A percentile compares a stretch with the other conserved stretches of the same genome.
phyloP scores from a whole-genome alignment of 495 filamentous ascomycete species.

The Neurospora hispaniola region DNA sequence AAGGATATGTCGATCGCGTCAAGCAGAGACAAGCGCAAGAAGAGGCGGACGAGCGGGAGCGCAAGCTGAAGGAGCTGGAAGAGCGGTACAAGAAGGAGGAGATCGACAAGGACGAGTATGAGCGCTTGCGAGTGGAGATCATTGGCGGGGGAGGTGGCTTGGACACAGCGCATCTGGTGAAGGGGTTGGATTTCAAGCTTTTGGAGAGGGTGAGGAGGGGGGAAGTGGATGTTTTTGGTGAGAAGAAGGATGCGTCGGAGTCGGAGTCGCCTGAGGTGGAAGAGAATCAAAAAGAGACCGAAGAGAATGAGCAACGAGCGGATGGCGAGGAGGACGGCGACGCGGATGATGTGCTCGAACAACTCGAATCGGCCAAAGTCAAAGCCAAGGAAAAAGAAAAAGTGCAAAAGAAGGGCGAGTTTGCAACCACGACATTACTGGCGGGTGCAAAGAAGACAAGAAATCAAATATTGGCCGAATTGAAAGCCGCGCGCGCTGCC shows the following conservation, averaged over 20 bases:
- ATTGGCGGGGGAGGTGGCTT: conserved; percentile 62
- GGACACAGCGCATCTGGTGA: conserved; percentile 71
- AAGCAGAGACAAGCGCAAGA: conserved; percentile 37
- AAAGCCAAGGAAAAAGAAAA: conserved; percentile 45
- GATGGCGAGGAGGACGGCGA: conserved; percentile 27
- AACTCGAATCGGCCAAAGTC: conserved; percentile 54
- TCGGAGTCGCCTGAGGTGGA: conserved; percentile 9
- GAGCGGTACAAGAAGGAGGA: conserved; percentile 73
- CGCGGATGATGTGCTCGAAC: conserved; percentile 70
- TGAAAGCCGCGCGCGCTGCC: conserved; percentile 63
- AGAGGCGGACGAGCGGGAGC: conserved; percentile 52
- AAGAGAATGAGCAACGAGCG: conserved; percentile 17
- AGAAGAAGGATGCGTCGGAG: conserved; percentile 7
- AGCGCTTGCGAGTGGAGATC: conserved; percentile 60
- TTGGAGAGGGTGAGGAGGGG: conserved; percentile 62
- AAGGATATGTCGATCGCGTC: conserved; percentile 82
- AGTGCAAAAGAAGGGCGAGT: conserved; percentile 63
- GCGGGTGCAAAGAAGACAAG: conserved; percentile 60
- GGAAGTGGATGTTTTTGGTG: conserved; percentile 51
- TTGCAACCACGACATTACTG: conserved; percentile 54
- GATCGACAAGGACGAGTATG: conserved; percentile 66
- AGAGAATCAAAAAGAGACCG: conserved; percentile 14
- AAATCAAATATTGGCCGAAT: conserved; percentile 71
- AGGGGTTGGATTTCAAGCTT: conserved; percentile 79
- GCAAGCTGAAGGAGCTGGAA: conserved; percentile 65